A percentile compares a stretch with the other conserved stretches of the same genome.
Evolutionary conservation across 2,329 filamentous ascomycete species (phyloP).

Genomic region (Aureobasidium pullulans): DNA sequence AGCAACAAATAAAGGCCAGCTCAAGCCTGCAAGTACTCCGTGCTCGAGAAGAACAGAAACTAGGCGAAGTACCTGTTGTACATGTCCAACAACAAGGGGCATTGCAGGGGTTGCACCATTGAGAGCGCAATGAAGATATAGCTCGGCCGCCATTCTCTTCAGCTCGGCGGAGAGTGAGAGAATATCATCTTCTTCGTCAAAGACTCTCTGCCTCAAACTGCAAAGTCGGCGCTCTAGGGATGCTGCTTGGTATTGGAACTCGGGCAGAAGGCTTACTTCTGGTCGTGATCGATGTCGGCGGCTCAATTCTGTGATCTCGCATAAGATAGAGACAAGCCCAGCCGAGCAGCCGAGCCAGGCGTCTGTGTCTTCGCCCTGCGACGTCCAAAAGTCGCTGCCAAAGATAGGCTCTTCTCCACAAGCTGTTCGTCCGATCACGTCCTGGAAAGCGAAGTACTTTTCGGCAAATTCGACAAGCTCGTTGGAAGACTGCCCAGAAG

Average conservation of each 20-base stretch:
- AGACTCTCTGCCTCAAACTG: conserved; percentile 28
- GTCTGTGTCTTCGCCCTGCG: conserved; percentile 32
- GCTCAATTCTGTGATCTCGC: conserved; percentile 42
- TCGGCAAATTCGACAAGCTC: conserved; percentile 32
- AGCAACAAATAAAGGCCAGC: conserved; percentile 39
- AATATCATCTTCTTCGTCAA: conserved; percentile 26
- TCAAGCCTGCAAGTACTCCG: conserved; percentile 29
- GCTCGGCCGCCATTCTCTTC: conserved; percentile 36
- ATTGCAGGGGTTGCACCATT: conserved; percentile 37
- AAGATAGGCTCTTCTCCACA: conserved; percentile 43
- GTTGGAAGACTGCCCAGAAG: not conserved
- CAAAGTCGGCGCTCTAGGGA: conserved; percentile 30
- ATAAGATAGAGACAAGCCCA: conserved; percentile 39
- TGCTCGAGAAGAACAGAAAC: conserved; percentile 29
- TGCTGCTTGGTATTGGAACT: conserved; percentile 29
- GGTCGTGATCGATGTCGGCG: conserved; percentile 26
- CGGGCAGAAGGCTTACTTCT: conserved; percentile 18
- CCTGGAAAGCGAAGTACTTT: conserved; percentile 45
- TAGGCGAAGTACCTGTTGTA: conserved; percentile 30
- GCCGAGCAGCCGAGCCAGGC: conserved; percentile 45
- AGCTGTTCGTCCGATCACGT: conserved; percentile 45
- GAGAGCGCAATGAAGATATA: conserved; percentile 42
- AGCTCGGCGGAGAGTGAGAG: conserved; percentile 34
- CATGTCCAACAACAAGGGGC: conserved; percentile 20
- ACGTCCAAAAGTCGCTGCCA: conserved; percentile 41